Base-by-base conservation (phyloP, 1,139 yeast species). In the Nakaseomyces glabratus region DNA sequence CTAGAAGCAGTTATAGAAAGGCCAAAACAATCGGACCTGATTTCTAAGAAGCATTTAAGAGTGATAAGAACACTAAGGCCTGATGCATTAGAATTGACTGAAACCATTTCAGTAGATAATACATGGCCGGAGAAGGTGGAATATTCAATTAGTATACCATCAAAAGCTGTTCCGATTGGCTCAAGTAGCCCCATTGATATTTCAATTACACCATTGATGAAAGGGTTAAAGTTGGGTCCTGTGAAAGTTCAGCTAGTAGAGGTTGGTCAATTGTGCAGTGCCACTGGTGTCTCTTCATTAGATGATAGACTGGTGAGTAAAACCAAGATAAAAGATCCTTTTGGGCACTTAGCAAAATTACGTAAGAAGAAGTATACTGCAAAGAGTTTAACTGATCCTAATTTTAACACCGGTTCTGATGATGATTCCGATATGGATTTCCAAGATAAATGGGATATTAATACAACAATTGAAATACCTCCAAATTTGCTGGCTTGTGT, bases 51-150 rank as follows among this genome's bases (percentile, higher is more conserved):
- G 48, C 88, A 79, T 50, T 46, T 93, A 8, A 71, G 95, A 41
- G 78, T 93, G 10, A 74, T 90, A n/a, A 69, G 98, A 46, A 90
- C 98, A 0, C 61, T 88, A 39, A 78, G 95, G 0, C 73, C 94
- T 1, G 97, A 88, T 58, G 74, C 94, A 0, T 72, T 84, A 1
- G 98, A 93, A 52, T 65, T 88, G 29, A 71, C 93, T 0, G 97
- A 90, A 59, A 85, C 97, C 0, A 82, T 86, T 46, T 86, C 95
- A 0, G 94, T 90, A 15, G 95, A 86, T 52, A 90, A 90, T 55
- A 79, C 90, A 0, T 93, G 99, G 99, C 97, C 98, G 2, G 66
- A 74, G 32, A 90, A 90, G 57, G 84, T 90, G 31, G 97, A 93
- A 50, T 90, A 90, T 58, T 73, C 90, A 1, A 73, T 90, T 37